Conservation (phyloP, 2,329 filamentous ascomycete species). For the Penicillium brevicompactum region DNA sequence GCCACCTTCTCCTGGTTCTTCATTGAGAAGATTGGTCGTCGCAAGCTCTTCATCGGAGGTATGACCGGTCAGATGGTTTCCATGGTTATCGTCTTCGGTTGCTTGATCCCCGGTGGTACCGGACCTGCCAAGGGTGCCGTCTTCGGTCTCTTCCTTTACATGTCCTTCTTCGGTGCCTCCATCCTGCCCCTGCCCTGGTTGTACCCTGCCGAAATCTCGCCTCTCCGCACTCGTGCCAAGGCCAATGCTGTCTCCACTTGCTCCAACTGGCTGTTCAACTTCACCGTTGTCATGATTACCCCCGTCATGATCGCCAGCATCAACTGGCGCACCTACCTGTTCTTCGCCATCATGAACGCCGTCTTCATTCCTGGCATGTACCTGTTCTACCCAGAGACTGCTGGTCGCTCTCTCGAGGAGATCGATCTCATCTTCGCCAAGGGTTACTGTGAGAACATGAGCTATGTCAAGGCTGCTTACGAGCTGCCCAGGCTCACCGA, state of each 20-base stretch:
- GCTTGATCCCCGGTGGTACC: conserved; percentile 35
- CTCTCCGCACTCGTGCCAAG: conserved; percentile 58
- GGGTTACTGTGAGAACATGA: conserved; percentile 46
- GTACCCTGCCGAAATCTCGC: conserved; percentile 55
- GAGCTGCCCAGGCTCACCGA: conserved; percentile 38
- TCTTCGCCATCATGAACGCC: conserved; percentile 46
- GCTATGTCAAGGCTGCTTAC: conserved; percentile 36
- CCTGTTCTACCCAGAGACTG: conserved; percentile 58
- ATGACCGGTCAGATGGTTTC: conserved; percentile 41
- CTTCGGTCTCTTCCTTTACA: conserved; percentile 69
- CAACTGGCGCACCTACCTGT: conserved; percentile 47
- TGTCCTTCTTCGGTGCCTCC: conserved; percentile 68
- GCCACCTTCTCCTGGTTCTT: conserved; percentile 51
- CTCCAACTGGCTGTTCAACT: conserved; percentile 60
- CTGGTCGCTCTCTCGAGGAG: conserved; percentile 47
- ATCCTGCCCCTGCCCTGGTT: conserved; percentile 66
- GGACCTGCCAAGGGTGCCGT: conserved; percentile 42
- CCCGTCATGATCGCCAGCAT: conserved; percentile 45
- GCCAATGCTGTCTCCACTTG: conserved; percentile 58
- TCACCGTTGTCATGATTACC: conserved; percentile 56
- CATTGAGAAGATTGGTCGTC: conserved; percentile 52
- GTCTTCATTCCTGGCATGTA: conserved; percentile 55
- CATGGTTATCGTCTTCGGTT: conserved; percentile 44
- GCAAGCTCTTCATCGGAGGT: conserved; percentile 45
- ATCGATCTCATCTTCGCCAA: conserved; percentile 50